phyloP scores from a whole-genome alignment of 2,329 filamentous ascomycete genomes.

The Cercospora brassicicola region DNA sequence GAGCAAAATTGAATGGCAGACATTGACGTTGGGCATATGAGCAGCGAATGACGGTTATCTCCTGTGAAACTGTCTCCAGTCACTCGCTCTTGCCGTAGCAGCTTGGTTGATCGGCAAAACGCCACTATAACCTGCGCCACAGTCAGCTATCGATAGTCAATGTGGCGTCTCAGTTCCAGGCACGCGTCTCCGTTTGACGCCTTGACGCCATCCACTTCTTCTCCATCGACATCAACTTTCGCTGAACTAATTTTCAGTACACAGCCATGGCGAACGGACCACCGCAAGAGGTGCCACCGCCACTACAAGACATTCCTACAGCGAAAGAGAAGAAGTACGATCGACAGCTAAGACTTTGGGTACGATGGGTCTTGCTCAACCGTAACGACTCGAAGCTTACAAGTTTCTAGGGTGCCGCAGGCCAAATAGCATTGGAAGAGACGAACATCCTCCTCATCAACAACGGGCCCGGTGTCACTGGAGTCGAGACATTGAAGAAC shows the following conservation, averaged over 20 bases:
- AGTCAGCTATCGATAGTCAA: not conserved
- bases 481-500: slow-evolving; percentile 92
- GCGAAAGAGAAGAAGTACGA: slow-evolving; percentile 75
- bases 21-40: not conserved
- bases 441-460: slow-evolving; percentile 91
- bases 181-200: slow-evolving; percentile 4
- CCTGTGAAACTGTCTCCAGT: not conserved
- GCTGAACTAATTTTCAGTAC: not conserved
- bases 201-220: not conserved
- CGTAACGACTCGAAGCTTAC: not conserved
- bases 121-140: not conserved
- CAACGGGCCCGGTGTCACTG: slow-evolving; percentile 80
- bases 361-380: slow-evolving; percentile 1
- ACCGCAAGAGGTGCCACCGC: slow-evolving; percentile 43
- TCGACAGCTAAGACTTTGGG: slow-evolving; percentile 88
- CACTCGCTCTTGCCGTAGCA: not conserved
- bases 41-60: not conserved
- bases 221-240: slow-evolving; percentile 3
- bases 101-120: not conserved
- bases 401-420: slow-evolving; percentile 66
- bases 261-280: slow-evolving; percentile 25
- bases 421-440: slow-evolving; percentile 85
- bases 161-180: slow-evolving; percentile 10
- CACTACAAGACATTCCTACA: slow-evolving; percentile 53
- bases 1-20: not conserved